These are phyloP conservation scores for Russula sp. DNA, from an alignment of 768 basidiomycete genomes.

Conservation along the genomic window DNA sequence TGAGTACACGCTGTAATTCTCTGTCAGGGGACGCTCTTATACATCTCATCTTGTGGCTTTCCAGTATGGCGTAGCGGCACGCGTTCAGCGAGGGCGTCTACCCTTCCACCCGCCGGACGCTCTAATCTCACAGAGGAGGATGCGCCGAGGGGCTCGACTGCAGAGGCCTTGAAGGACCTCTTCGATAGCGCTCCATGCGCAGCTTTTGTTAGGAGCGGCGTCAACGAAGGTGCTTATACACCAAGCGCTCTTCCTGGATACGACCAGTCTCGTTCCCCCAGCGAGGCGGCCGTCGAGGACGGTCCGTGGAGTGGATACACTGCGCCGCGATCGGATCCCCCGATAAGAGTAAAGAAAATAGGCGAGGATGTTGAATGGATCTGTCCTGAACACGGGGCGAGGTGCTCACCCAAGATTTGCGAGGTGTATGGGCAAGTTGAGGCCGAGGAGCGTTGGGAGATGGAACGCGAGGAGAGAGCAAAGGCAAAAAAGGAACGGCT, in stretches of 20 bases:
- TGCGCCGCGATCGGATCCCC: neutral
- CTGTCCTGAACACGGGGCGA: conserved; percentile 4
- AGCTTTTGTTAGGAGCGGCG: neutral
- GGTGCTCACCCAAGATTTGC: conserved; percentile 7
- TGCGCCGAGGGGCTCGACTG: neutral
- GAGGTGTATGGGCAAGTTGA: neutral
- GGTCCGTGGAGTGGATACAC: conserved; percentile 3
- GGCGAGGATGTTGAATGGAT: neutral
- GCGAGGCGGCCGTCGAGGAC: neutral
- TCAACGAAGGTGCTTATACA: neutral
- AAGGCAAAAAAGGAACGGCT: neutral
- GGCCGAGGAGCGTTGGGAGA: neutral
- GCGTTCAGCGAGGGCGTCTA: neutral
- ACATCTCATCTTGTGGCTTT: too few relatives aligned
- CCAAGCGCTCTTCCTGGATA: neutral
- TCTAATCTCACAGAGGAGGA: neutral
- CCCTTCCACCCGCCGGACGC: neutral
- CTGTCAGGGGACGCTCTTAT: too few relatives aligned
- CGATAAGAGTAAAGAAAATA: neutral
- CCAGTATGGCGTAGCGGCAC: neutral
- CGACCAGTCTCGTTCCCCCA: neutral
- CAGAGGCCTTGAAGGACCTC: neutral
- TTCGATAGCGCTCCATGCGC: neutral
- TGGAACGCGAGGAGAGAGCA: neutral
- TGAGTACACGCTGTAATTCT: too few relatives aligned